phyloP scores from a whole-genome alignment of 257 asterid species.

The Phtheirospermum japonicum region DNA sequence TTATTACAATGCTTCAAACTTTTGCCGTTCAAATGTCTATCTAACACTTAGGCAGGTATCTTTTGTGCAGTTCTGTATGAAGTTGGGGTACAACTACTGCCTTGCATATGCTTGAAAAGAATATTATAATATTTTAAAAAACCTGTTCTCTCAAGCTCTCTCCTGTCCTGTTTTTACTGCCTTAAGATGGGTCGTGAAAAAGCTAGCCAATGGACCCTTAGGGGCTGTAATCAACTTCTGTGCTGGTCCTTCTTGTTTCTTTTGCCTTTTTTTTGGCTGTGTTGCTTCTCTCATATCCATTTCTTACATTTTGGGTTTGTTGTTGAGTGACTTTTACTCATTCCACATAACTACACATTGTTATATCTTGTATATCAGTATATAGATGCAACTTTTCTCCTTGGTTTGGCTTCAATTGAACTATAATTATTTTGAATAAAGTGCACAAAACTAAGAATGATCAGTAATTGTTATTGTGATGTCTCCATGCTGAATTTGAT shows the following conservation, averaged over 20 bases:
- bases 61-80: not conserved
- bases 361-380: too few species aligned
- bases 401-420: constrained; percentile 5
- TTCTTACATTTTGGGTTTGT: not conserved
- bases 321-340: not conserved
- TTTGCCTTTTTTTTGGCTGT: not conserved
- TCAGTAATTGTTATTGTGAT: not conserved
- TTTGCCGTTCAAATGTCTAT: not conserved
- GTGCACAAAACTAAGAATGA: not conserved
- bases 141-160: too few species aligned
- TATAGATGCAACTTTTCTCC: too few species aligned
- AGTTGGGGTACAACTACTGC: constrained; percentile 12
- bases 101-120: not conserved
- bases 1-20: too few species aligned
- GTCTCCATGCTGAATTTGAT: not conserved
- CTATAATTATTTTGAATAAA: not conserved
- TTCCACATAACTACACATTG: not conserved
- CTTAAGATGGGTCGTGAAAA: not conserved
- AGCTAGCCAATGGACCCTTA: too few species aligned
- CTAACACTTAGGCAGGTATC: not conserved
- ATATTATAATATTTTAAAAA: too few species aligned
- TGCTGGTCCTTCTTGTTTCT: not conserved
- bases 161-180: not conserved
- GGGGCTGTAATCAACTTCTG: too few species aligned
- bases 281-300: not conserved